Percentiles rank a stretch among this genome's conserved stretches.
Evolutionary conservation across 257 asterid genomes (phyloP).

Genomic region (Mentha longifolia): DNA sequence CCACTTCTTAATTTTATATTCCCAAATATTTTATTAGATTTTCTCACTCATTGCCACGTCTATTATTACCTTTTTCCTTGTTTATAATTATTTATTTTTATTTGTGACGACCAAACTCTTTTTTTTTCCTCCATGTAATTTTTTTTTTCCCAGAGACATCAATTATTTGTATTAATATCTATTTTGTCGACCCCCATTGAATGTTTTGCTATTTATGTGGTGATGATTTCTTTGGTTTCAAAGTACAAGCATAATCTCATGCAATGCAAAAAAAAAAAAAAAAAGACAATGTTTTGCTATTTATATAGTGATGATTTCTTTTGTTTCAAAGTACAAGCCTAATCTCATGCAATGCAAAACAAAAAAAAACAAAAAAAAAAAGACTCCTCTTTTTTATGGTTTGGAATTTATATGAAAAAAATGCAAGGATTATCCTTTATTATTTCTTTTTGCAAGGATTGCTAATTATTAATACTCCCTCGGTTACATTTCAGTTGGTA

Average conservation of each 20-base stretch:
- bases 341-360: too few species aligned
- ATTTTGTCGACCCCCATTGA: neutral
- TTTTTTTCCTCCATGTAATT: neutral
- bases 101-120: neutral
- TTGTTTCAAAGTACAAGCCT: too few species aligned
- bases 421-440: too few species aligned
- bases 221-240: neutral
- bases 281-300: too few species aligned
- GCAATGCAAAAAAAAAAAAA: too few species aligned
- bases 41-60: neutral
- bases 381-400: neutral
- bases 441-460: too few species aligned
- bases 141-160: neutral
- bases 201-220: neutral
- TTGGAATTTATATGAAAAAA: too few species aligned
- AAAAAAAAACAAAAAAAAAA: too few species aligned
- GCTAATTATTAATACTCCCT: too few species aligned
- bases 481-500: too few species aligned
- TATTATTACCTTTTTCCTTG: neutral
- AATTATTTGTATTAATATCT: neutral
- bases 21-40: constrained; percentile 22
- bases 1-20: constrained; percentile 24
- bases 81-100: neutral
- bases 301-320: too few species aligned
- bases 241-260: neutral